phyloP scores from a whole-genome alignment of 2,329 filamentous ascomycete genomes.

The Fusarium ramigenum region DNA sequence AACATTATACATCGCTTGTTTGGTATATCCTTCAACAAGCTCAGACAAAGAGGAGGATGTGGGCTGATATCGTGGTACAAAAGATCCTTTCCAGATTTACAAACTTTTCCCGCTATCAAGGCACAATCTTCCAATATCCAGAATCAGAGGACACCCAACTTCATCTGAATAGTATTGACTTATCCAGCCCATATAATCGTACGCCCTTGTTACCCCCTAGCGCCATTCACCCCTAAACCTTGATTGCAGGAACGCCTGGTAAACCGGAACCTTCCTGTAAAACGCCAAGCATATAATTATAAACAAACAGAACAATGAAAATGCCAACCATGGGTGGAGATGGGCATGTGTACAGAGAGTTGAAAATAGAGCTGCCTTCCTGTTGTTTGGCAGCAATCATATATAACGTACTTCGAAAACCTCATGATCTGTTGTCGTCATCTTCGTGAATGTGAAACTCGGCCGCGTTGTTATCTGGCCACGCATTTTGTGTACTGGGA shows the following conservation, averaged over 20 bases:
- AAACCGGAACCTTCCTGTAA: constrained; percentile 12
- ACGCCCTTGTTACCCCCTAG: not conserved
- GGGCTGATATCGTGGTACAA: constrained; percentile 31
- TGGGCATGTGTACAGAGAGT: constrained; percentile 2
- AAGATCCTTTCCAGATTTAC: constrained; percentile 14
- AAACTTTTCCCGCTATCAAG: constrained; percentile 17
- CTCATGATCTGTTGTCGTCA: constrained; percentile 37
- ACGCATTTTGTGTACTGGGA: constrained; percentile 59
- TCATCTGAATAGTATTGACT: not conserved
- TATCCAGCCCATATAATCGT: not conserved
- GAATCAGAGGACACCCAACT: not conserved
- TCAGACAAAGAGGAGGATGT: constrained; percentile 23
- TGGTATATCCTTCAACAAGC: constrained; percentile 17
- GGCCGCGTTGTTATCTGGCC: constrained; percentile 44
- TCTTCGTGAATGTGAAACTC: constrained; percentile 56
- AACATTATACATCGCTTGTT: constrained; percentile 11
- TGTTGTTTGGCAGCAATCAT: constrained; percentile 16
- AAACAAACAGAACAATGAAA: constrained; percentile 6
- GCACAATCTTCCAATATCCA: not conserved
- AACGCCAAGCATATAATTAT: constrained; percentile 23
- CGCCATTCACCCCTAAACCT: not conserved
- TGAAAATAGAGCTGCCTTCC: not conserved
- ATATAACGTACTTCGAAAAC: not conserved
- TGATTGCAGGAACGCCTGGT: constrained; percentile 26
- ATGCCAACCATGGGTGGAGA: not conserved